phyloP scores from a whole-genome alignment of 1,284 basidiomycete species.

The Irpex sp. region DNA sequence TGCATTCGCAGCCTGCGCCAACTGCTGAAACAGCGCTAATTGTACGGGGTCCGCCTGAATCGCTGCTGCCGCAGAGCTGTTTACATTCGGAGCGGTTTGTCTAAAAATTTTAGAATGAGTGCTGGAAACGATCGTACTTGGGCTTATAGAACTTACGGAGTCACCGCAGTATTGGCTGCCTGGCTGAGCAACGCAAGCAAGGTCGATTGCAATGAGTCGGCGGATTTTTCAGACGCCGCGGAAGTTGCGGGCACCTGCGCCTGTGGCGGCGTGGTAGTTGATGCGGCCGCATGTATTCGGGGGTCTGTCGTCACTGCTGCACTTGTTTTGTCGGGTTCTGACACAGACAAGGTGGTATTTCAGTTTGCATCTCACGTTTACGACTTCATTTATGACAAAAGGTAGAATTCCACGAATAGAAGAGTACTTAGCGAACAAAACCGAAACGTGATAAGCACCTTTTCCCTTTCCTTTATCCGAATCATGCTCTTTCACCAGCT shows the following conservation, averaged over 20 bases:
- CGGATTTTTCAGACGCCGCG: slow-evolving; percentile 23
- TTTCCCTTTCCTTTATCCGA: slow-evolving; percentile 59
- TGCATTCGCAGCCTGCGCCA: slow-evolving; percentile 56
- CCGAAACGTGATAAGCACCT: slow-evolving; percentile 76
- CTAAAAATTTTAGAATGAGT: slow-evolving; percentile 27
- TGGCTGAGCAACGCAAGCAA: slow-evolving; percentile 66
- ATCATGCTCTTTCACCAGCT: slow-evolving; percentile 52
- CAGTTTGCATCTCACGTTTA: slow-evolving; percentile 60
- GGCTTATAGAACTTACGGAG: slow-evolving; percentile 19
- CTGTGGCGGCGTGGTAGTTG: slow-evolving; percentile 19
- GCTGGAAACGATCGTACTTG: too few species aligned
- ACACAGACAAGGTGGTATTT: slow-evolving; percentile 59
- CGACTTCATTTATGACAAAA: slow-evolving; percentile 36
- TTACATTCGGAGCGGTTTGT: slow-evolving; percentile 61
- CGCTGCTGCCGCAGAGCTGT: slow-evolving; percentile 22
- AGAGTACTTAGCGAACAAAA: slow-evolving; percentile 77
- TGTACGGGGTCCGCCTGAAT: slow-evolving; percentile 50
- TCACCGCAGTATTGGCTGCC: slow-evolving; percentile 38
- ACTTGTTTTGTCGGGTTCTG: slow-evolving; percentile 48
- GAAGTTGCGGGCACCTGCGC: slow-evolving; percentile 25
- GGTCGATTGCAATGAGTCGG: slow-evolving; percentile 51
- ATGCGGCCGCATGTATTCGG: slow-evolving; percentile 29
- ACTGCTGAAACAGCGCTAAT: slow-evolving; percentile 68
- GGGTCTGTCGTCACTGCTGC: slow-evolving; percentile 32
- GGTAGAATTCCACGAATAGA: slow-evolving; percentile 58